Base-by-base conservation (phyloP, 75 land plant species). In the Pinus albicaulis region DNA sequence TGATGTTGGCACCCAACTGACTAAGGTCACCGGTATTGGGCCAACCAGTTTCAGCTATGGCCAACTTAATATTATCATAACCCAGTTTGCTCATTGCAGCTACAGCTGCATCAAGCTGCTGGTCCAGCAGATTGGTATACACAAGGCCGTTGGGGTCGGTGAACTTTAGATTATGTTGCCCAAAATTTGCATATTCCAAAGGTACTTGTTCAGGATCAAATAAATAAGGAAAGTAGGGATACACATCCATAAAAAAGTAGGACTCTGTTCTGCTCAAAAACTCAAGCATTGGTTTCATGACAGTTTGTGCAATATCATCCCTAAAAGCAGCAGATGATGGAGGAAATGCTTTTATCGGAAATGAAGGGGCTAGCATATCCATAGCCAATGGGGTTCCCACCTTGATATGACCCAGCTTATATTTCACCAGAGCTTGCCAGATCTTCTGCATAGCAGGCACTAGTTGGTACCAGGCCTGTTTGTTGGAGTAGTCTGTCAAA, bases 361-460 rank as follows among this genome's bases (percentile, higher is more conserved):
- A 31, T 31, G 31, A 31, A 31, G 31, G 31, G 31, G 31, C 31
- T 31, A 31, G 31, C 31, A 31, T 31, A 31, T 31, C 31, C 31
- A 31, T 31, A 31, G 31, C 31, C 31, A 31, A 31, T 31, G 31
- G 31, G 31, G 31, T 31, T 31, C 31, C 31, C 31, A 31, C 31
- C 31, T 31, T 31, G 31, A 31, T 55, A 56, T 80, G 80, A 17
- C 11, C 24, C 41, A 93, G 76, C 10, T 74, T 62, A 20, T 58
- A 38, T 25, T 28, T 65, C 20, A 72, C 77, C n/a, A 95, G 69
- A 8, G 95, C 78, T 4, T 28, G 4, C 55, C 81, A 78, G 56
- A 95, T 81, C 73, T 81, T 82, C 22, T 69, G 73, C 84, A 95
- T 95, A 2, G 98, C 95, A 0, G 93, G 93, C 19, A 95, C 92